Conservation (phyloP, 208 protist species). For the Leishmania turanica region DNA sequence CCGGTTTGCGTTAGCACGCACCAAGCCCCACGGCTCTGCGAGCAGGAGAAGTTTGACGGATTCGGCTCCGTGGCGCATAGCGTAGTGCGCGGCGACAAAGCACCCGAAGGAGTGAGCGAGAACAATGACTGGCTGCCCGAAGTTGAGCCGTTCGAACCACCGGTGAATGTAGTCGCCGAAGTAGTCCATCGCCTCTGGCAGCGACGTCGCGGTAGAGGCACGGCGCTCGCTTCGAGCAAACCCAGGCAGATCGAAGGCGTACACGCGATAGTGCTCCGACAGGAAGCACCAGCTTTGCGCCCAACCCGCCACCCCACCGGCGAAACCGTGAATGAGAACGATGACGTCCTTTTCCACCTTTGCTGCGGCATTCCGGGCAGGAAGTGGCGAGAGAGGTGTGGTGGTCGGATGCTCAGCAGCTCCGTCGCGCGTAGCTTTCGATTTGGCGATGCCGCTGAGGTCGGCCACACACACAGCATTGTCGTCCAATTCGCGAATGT, state of each 20-base stretch:
- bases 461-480: neutral
- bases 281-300: slow-evolving; percentile 66
- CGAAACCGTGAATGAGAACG: slow-evolving; percentile 70
- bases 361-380: neutral
- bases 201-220: slow-evolving; percentile 12
- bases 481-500: slow-evolving; percentile 30
- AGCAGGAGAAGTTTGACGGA: slow-evolving; percentile 41
- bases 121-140: slow-evolving; percentile 42
- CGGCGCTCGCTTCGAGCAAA: slow-evolving; percentile 59
- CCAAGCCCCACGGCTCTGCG: slow-evolving; percentile 70
- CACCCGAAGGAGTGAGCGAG: slow-evolving; percentile 68
- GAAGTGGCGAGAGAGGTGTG: neutral
- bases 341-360: slow-evolving; percentile 31
- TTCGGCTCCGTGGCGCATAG: slow-evolving; percentile 30
- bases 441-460: neutral
- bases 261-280: slow-evolving; percentile 43
- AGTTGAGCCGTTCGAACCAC: slow-evolving; percentile 45
- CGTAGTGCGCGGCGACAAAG: slow-evolving; percentile 51
- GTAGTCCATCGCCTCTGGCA: slow-evolving; percentile 46
- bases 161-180: slow-evolving; percentile 37
- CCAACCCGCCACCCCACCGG: slow-evolving; percentile 65
- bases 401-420: neutral
- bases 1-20: slow-evolving; percentile 21
- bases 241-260: slow-evolving; percentile 63
- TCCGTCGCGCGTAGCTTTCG: neutral